phyloP scores from a whole-genome alignment of 208 protist species.

The Angomonas ambiguus region DNA sequence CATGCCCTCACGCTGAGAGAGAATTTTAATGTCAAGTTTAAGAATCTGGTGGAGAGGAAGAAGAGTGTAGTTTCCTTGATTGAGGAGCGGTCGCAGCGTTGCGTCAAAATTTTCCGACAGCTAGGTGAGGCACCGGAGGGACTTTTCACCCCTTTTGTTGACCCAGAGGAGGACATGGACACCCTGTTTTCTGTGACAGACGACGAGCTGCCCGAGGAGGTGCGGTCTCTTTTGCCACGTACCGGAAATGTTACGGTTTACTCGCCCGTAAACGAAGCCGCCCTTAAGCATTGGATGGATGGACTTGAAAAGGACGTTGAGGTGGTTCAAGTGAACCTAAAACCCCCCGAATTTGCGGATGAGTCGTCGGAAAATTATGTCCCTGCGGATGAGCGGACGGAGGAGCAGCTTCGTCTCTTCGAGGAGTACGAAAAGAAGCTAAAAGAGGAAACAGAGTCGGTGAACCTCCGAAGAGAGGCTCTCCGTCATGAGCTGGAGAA shows the following conservation, averaged over 20 bases:
- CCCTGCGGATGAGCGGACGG: conserved; percentile 73
- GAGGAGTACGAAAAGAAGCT: conserved; percentile 82
- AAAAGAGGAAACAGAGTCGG: conserved; percentile 59
- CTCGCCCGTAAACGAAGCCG: conserved; percentile 64
- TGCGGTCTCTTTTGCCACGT: conserved; percentile 38
- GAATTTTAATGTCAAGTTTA: conserved; percentile 63
- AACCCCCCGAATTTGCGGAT: conserved; percentile 68
- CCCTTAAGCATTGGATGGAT: conserved; percentile 88
- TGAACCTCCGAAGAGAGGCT: conserved; percentile 53
- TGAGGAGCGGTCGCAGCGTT: conserved; percentile 75
- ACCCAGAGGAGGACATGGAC: conserved; percentile 56
- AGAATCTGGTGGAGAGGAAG: conserved; percentile 53
- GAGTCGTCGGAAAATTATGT: conserved; percentile 68
- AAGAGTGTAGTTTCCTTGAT: conserved; percentile 43
- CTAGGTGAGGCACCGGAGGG: conserved; percentile 34
- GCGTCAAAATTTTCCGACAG: conserved; percentile 67
- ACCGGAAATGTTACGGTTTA: conserved; percentile 18
- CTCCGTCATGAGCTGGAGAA: conserved; percentile 59
- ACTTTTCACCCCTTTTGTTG: conserved; percentile 48
- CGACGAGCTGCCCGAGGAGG: conserved; percentile 61
- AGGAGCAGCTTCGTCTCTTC: conserved; percentile 63
- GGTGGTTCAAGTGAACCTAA: conserved; percentile 51
- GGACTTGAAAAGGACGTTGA: conserved; percentile 84
- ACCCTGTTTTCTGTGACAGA: conserved; percentile 72
- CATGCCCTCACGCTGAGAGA: conserved; percentile 46